phyloP scores from a whole-genome alignment of 768 basidiomycete genomes.

The Nidularia sp. region DNA sequence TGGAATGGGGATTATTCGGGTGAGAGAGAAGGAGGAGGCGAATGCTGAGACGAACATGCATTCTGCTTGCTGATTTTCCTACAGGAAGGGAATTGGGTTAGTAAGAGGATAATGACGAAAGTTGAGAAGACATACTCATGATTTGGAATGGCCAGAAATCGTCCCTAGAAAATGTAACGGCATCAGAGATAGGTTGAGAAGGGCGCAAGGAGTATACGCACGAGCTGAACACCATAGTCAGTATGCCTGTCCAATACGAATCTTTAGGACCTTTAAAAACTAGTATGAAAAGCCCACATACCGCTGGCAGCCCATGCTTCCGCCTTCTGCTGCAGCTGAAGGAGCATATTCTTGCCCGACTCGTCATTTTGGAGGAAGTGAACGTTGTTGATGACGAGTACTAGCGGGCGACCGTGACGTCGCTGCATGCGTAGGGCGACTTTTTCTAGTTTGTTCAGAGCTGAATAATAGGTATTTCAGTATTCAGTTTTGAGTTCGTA shows the following conservation, averaged over 20 bases:
- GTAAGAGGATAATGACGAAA: constrained; percentile 1
- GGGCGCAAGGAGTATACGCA: constrained; percentile 30
- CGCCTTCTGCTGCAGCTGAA: constrained; percentile 83
- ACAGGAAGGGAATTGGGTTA: constrained; percentile 6
- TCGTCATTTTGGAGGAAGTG: constrained; percentile 76
- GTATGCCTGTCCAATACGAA: constrained; percentile 43
- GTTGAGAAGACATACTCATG: constrained; percentile 44
- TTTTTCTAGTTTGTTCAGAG: constrained; percentile 81
- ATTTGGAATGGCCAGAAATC: constrained; percentile 80
- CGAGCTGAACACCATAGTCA: constrained; percentile 79
- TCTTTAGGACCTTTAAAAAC: background rate
- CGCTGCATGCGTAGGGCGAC: constrained; percentile 67
- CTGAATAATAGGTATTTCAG: constrained; percentile 23
- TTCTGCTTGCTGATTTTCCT: constrained; percentile 70
- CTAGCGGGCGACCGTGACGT: constrained; percentile 60
- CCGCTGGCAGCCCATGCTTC: constrained; percentile 84
- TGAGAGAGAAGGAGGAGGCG: background rate
- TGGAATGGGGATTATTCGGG: too few species aligned
- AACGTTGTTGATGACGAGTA: constrained; percentile 79
- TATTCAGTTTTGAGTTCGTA: background rate
- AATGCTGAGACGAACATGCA: constrained; percentile 47
- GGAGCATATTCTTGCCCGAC: constrained; percentile 70
- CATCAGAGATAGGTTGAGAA: constrained; percentile 8
- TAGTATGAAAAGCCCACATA: constrained; percentile 22
- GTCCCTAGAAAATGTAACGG: constrained; percentile 45